phyloP scores from a whole-genome alignment of 2,329 filamentous ascomycete genomes.

The Didymellaceae sp. region DNA sequence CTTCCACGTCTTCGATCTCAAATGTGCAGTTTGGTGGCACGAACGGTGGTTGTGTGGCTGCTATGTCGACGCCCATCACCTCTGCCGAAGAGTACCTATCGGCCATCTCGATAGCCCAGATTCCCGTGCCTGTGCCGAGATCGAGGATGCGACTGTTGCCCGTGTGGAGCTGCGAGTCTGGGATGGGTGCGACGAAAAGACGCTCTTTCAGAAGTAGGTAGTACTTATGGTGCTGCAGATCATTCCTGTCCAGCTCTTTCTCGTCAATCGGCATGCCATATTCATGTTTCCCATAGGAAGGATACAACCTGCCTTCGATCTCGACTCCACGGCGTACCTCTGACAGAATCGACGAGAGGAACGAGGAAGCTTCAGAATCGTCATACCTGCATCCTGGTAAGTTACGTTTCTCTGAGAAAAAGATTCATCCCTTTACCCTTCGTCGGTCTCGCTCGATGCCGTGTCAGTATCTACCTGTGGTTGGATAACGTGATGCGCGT shows the following conservation, averaged over 20 bases:
- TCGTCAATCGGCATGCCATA: constrained; percentile 39
- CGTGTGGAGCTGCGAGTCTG: constrained; percentile 15
- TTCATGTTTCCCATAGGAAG: constrained; percentile 29
- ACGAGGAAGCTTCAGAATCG: constrained; percentile 30
- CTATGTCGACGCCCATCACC: constrained; percentile 44
- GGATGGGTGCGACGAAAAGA: constrained; percentile 25
- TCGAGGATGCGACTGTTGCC: constrained; percentile 42
- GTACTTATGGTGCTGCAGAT: constrained; percentile 36
- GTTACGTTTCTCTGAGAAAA: neutral
- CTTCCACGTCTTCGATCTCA: constrained; percentile 50
- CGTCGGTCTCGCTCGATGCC: constrained; percentile 22
- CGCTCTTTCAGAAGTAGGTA: constrained; percentile 25
- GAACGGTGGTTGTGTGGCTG: constrained; percentile 48
- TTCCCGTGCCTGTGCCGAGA: constrained; percentile 31
- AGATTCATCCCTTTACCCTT: constrained; percentile 31
- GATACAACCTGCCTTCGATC: constrained; percentile 29
- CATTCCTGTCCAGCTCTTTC: constrained; percentile 31
- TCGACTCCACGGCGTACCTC: constrained; percentile 30
- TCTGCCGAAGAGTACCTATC: constrained; percentile 26
- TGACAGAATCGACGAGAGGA: constrained; percentile 31
- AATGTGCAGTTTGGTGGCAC: constrained; percentile 48
- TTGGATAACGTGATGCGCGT: constrained; percentile 23
- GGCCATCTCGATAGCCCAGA: constrained; percentile 37
- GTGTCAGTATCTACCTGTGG: constrained; percentile 28
- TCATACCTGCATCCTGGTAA: constrained; percentile 24